Base-by-base conservation (phyloP, 2,329 filamentous ascomycete species). In the Xylariaceae sp. region DNA sequence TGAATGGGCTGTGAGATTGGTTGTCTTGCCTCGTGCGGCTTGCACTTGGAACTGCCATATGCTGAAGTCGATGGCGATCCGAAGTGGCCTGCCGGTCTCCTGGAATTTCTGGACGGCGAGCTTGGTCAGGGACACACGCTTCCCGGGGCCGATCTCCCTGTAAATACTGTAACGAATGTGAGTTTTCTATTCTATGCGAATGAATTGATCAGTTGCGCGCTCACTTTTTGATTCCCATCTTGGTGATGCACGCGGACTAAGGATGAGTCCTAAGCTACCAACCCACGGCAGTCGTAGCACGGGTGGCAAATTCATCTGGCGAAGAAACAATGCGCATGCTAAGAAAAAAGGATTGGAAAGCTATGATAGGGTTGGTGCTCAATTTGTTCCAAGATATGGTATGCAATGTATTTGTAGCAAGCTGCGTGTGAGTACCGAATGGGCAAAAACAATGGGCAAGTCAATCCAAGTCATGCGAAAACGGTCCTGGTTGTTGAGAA, bases 1-100 rank as follows among this genome's bases (percentile, higher is more conserved):
- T n/a, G n/a, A 45, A 45, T 2, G 13, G 42, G 13, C n/a, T 45
- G n/a, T 42, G 37, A 42, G 11, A 49, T 11, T 15, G 37, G n/a
- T 15, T 35, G 6, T 52, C 57, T 64, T 56, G 66, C 67, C 91
- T 77, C 86, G 86, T 15, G 89, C 89, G 11, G 90, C 88, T 71
- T 96, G 92, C 10, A 88, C 88, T 70, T 99, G 94, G 70, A 96
- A 97, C 50, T 96, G 88, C 94, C 94, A 99, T 71, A 99, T 97
- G 2, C 92, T 91, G 66, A 96, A 89, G 72, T 99, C 94, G 64
- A 99, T 89, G 45, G 94, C 94, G 51, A 99, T 80, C 47, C 92
- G 88, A 47, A 97, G 78, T 0, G 92, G 92, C 1, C 87, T 82
- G 23, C 83, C 82, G 9, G 84, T 85, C 56, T 81, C 75, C 68